Conservation (phyloP, 495 filamentous ascomycete genomes). For the Paragyromitra xinjiangensis region DNA sequence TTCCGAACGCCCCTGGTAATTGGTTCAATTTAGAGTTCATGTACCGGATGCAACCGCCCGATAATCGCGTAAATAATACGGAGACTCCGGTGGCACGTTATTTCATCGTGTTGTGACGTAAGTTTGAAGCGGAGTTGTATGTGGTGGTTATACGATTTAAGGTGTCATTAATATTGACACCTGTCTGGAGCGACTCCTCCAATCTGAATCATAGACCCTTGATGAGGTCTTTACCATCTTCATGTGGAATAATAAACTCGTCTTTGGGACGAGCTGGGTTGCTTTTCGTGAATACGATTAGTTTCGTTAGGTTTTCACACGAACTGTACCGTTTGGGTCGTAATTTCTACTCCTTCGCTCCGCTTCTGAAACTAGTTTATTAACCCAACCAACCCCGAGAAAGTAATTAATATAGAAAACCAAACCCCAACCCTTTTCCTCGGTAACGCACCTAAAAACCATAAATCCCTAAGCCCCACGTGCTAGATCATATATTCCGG, state of each 20-base stretch:
- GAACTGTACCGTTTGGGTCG: not conserved
- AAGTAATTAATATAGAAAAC: not conserved
- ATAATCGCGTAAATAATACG: not conserved
- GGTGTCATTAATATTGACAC: conserved; percentile 18
- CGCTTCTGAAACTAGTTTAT: not conserved
- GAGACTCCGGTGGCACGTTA: not conserved
- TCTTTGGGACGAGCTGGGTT: too few relatives aligned
- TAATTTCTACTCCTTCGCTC: not conserved
- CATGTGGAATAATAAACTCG: too few relatives aligned
- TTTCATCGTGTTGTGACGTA: not conserved
- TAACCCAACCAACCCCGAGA: not conserved
- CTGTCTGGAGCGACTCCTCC: too few relatives aligned
- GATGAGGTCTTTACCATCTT: too few relatives aligned
- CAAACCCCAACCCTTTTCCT: not conserved
- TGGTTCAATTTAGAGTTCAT: conserved; percentile 28
- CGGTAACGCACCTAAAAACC: not conserved
- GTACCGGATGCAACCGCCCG: conserved; percentile 32
- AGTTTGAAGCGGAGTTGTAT: not conserved
- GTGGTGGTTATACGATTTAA: too few relatives aligned
- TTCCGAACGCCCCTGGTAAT: conserved; percentile 19
- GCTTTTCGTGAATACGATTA: too few relatives aligned
- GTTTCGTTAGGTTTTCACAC: too few relatives aligned
- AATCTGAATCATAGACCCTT: too few relatives aligned
- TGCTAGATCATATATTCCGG: not conserved
- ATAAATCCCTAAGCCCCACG: not conserved